phyloP scores from a whole-genome alignment of 768 basidiomycete species.

The Leucocoprinus sp. region DNA sequence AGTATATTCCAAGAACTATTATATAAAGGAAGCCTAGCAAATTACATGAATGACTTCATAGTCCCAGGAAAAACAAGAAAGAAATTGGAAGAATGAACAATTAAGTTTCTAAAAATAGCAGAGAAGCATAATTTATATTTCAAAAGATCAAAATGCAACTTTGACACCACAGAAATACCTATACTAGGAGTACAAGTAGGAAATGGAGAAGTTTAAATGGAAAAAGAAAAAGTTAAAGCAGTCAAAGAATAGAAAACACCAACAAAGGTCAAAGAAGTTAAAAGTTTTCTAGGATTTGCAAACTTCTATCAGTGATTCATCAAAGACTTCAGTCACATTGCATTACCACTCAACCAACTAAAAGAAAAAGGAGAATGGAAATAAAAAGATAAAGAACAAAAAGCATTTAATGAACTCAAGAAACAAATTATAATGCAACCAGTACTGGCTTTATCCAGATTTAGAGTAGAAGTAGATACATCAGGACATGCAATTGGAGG shows the following conservation, averaged over 20 bases:
- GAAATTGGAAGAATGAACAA: conserved; percentile 11
- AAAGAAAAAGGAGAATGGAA: neutral
- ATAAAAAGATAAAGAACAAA: neutral
- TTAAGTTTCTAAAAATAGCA: neutral
- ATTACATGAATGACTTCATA: conserved; percentile 32
- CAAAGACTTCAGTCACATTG: neutral
- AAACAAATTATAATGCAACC: neutral
- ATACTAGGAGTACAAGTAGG: conserved; percentile 22
- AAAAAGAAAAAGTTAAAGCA: conserved; percentile 21
- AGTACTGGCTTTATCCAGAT: neutral
- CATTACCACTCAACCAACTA: neutral
- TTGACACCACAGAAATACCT: conserved; percentile 12
- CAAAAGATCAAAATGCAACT: conserved; percentile 19
- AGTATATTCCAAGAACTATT: neutral
- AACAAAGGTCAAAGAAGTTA: neutral
- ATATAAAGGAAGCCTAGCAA: conserved; percentile 14
- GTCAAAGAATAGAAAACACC: conserved; percentile 1
- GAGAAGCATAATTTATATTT: conserved; percentile 15
- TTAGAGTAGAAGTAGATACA: conserved; percentile 1
- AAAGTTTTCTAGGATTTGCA: conserved; percentile 7
- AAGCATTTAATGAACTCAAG: neutral
- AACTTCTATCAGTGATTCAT: conserved; percentile 10
- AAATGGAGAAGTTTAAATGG: conserved; percentile 20
- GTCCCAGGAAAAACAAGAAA: conserved; percentile 15
- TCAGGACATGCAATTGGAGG: conserved; percentile 3